Base-by-base conservation (phyloP, 192 early-diverging fungal species). In the Coemansia sp. region DNA sequence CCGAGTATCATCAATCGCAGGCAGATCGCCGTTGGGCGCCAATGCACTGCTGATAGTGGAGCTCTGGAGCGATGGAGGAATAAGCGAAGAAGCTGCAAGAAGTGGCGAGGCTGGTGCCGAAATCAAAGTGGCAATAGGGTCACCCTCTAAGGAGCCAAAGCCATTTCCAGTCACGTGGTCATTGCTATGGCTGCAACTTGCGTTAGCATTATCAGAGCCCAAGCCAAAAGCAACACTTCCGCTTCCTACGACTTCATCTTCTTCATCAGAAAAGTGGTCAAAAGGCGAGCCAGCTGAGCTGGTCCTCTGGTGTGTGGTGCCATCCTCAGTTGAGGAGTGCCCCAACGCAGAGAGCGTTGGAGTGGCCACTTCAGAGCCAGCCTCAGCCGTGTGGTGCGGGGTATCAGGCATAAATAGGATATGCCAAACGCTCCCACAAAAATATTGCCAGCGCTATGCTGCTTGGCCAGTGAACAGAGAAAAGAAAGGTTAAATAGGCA, bases 1-100 rank as follows among this genome's bases (percentile, higher is more conserved):
- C 60, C 48, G 48, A 47, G 23, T 57, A 56, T 79, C 76, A 52
- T 70, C 62, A 6, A 59, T 15, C 7, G 22, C 25, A n/a, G 62
- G 11, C 7, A 52, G 27, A 10, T 39, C 60, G 25, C 14, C 37
- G 29, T 43, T 56, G 47, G 22, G 17, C 21, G 29, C 48, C 60
- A 62, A 8, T 12, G 60, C 27, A 17, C 8, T 22, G 17, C 27
- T 23, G 21, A 56, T 15, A 56, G 54, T 56, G 25, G 54, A 27
- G 32, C 32, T 56, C 17, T 56, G 54, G 4, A 56, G 54, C 14
- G 54, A 56, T 29, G 54, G 54, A 19, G 54, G 54, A 14, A 56
- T 56, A 56, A 56, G 54, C 27, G 54, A 35, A 15, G 54, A 29
- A 5, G 32, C 54, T 19, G 11, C 27, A 4, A 29, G 32, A 4